A percentile compares a stretch with the other conserved stretches of the same genome.
Conservation (phyloP, 2,329 filamentous ascomycete species). For the Chlorencoelia australis region DNA sequence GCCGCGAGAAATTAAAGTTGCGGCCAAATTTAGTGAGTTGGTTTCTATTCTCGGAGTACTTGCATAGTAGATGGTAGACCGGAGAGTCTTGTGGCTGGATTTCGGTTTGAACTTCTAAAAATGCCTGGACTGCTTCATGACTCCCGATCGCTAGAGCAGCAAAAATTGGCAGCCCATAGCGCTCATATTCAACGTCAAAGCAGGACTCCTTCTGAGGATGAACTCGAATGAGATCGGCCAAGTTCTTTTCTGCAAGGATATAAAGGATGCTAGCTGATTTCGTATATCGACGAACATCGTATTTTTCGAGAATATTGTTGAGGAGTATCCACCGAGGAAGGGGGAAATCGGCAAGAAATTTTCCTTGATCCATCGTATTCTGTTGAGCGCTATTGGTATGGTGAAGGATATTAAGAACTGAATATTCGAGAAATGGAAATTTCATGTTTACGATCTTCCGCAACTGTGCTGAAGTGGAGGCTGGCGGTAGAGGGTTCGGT, state of each 20-base stretch:
- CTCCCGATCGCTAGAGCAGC: constrained; percentile 28
- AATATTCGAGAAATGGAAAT: constrained; percentile 39
- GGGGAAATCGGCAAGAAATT: constrained; percentile 27
- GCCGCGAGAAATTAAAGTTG: constrained; percentile 9
- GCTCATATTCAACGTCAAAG: constrained; percentile 21
- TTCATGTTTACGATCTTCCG: constrained; percentile 13
- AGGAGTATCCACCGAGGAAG: constrained; percentile 24
- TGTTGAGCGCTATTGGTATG: constrained; percentile 32
- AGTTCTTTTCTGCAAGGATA: constrained; percentile 28
- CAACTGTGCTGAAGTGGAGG: constrained; percentile 13
- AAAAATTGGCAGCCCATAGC: constrained; percentile 29
- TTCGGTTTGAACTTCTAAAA: constrained; percentile 17
- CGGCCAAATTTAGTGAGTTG: constrained; percentile 3
- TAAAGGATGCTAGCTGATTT: constrained; percentile 25
- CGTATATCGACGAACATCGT: constrained; percentile 20
- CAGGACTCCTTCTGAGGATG: constrained; percentile 12
- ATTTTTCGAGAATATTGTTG: constrained; percentile 26
- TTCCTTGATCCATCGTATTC: constrained; percentile 24
- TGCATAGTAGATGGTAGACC: constrained; percentile 7
- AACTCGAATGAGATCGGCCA: constrained; percentile 22
- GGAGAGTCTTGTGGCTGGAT: background rate
- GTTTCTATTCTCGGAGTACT: constrained; percentile 3
- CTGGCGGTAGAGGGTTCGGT: constrained; percentile 7
- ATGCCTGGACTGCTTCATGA: constrained; percentile 19
- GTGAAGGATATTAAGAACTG: constrained; percentile 30